Conservation (phyloP, 139 green algal species). For the Klebsormidium nitens region DNA sequence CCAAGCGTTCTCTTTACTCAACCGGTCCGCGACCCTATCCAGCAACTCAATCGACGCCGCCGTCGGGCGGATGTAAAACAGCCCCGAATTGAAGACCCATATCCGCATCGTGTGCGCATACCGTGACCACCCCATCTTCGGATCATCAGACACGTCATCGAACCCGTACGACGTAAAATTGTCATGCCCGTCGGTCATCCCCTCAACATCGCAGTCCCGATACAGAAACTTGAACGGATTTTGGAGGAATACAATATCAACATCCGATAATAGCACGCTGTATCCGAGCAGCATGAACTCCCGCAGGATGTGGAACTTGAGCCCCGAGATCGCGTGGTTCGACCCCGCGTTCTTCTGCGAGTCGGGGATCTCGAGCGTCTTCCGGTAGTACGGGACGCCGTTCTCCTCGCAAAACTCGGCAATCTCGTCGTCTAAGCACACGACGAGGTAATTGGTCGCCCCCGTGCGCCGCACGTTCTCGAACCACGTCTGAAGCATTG, state of each 20-base stretch:
- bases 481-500: constrained; percentile 43
- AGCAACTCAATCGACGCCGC: constrained; percentile 30
- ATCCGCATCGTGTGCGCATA: constrained; percentile 59
- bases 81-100: constrained; percentile 49
- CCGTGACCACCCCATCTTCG: constrained; percentile 78
- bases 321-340: constrained; percentile 50
- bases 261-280: constrained; percentile 86
- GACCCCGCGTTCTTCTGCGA: constrained; percentile 40
- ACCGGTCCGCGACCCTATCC: constrained; percentile 31
- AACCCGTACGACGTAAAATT: constrained; percentile 73
- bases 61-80: constrained; percentile 44
- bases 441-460: constrained; percentile 77
- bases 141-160: constrained; percentile 82
- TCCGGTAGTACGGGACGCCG: constrained; percentile 34
- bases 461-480: constrained; percentile 47
- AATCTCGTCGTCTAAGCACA: constrained; percentile 81
- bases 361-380: constrained; percentile 17
- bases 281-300: constrained; percentile 86
- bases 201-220: constrained; percentile 49
- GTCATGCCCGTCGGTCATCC: constrained; percentile 82
- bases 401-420: constrained; percentile 28
- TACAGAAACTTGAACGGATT: constrained; percentile 41
- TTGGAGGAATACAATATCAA: constrained; percentile 84
- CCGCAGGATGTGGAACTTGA: constrained; percentile 61
- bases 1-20: constrained; percentile 43